Conservation (phyloP, 2,329 filamentous ascomycete species). For the Alternaria sp. region DNA sequence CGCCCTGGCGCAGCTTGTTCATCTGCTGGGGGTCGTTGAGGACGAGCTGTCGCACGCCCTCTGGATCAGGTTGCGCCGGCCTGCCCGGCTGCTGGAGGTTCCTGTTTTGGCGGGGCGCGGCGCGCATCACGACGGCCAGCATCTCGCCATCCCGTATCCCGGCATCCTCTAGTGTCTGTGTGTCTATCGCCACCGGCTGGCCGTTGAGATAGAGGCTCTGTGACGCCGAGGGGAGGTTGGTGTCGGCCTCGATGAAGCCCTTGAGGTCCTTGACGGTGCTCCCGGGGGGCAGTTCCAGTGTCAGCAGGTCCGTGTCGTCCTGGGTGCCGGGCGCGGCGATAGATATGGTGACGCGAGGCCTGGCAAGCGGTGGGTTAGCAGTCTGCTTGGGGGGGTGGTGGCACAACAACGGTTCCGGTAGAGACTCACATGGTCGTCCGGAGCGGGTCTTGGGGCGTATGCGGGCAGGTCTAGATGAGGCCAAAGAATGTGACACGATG, state of each 20-base stretch:
- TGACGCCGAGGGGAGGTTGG: constrained; percentile 71
- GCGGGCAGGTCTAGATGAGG: constrained; percentile 44
- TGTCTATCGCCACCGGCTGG: constrained; percentile 76
- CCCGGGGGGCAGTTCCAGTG: constrained; percentile 80
- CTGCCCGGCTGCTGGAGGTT: constrained; percentile 19
- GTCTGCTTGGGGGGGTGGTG: constrained; percentile 35
- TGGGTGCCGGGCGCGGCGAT: constrained; percentile 77
- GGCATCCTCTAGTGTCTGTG: constrained; percentile 81
- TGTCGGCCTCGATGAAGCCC: constrained; percentile 86
- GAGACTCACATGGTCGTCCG: constrained; percentile 48
- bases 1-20: constrained; percentile 72
- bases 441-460: constrained; percentile 27
- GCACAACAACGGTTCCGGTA: constrained; percentile 48
- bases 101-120: constrained; percentile 27
- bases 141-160: constrained; percentile 89
- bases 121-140: constrained; percentile 80
- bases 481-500: constrained; percentile 38
- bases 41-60: constrained; percentile 82
- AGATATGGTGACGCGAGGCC: constrained; percentile 83
- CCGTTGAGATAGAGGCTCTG: constrained; percentile 94
- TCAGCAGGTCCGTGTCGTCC: constrained; percentile 76
- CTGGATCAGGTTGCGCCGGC: constrained; percentile 64
- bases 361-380: constrained; percentile 55
- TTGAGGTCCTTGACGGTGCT: constrained; percentile 88
- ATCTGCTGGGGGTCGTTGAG: constrained; percentile 79